A percentile compares a stretch with the other conserved stretches of the same genome.
These are phyloP conservation scores for Bigelowiella natans DNA, from an alignment of 78 protist genomes.

Conservation along the genomic window DNA sequence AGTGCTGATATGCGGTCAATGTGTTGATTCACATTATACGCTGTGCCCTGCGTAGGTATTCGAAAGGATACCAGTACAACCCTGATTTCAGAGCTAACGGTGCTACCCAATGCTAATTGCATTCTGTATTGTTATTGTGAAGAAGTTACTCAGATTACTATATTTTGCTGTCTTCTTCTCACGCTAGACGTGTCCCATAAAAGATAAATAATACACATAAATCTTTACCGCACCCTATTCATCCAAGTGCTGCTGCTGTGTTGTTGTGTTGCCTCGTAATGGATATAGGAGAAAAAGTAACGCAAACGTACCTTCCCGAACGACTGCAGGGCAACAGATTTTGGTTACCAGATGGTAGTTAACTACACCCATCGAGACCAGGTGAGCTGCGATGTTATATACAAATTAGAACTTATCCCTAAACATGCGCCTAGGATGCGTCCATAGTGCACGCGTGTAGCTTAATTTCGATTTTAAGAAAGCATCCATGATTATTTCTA, in stretches of 20 bases:
- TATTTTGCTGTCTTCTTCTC: too few relatives aligned
- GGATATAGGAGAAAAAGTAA: neutral
- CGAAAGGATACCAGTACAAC: conserved; percentile 52
- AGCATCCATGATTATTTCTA: too few relatives aligned
- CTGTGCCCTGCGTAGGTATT: neutral
- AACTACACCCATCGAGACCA: neutral
- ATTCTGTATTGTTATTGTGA: too few relatives aligned
- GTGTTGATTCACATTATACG: too few relatives aligned
- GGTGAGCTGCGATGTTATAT: neutral
- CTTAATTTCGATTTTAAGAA: too few relatives aligned
- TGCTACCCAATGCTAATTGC: too few relatives aligned
- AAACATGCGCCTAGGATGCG: neutral
- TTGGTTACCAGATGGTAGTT: neutral
- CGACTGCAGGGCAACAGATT: neutral
- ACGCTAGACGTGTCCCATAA: too few relatives aligned
- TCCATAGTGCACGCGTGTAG: too few relatives aligned
- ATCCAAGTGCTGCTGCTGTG: neutral
- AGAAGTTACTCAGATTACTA: too few relatives aligned
- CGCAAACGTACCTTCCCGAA: neutral
- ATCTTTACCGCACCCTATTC: too few relatives aligned
- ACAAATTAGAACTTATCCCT: neutral
- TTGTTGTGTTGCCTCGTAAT: neutral
- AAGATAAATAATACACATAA: too few relatives aligned
- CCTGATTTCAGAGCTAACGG: conserved; percentile 9
- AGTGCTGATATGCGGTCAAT: too few relatives aligned